Base-by-base conservation (phyloP, 176 grass and related monocot genomes). In the Ananas comosus region DNA sequence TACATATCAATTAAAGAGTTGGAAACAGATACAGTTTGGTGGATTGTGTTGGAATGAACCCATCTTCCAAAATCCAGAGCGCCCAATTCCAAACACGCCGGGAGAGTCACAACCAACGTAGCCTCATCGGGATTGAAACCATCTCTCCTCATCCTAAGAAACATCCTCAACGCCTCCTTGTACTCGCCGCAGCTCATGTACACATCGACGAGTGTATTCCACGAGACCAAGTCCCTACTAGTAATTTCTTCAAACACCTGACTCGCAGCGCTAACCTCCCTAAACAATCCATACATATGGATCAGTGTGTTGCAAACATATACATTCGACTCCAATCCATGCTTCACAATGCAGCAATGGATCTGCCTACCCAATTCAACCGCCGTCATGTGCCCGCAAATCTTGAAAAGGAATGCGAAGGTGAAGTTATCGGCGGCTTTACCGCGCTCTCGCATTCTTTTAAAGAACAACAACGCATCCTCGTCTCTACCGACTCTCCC, bases 141-240 rank as follows among this genome's bases (percentile, higher is more conserved):
- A 51, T 23, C 27, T 23, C 50, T 53, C 0, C 6, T 33, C 56
- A 67, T 67, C 33, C 65, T 48, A 67, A 67, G 65, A 48, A 67
- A 67, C 33, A 61, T 61, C 17, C 56, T 61, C 56, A 61, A 61
- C n/a, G 56, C 56, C 56, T 61, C 56, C 16, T 61, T 61, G 17
- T 61, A 61, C 56, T 61, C 13, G 17, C 56, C 17, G 56, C 56
- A 11, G 16, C 21, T 61, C 7, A 61, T n/a, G 0, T 61, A 59
- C 54, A 14, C 54, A 59, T 59, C 54, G 10, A 59, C 19, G 3
- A 89, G 69, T 22, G 79, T 89, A 61, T 85, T 89, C 87, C 87
- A 89, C 0, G 82, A 82, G 16, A 89, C 79, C 21, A 89, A 22
- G 10, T 85, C 87, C 68, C 72, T 80, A 3, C 48, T 29, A 48